A percentile compares a stretch with the other conserved stretches of the same genome.
Conservation (phyloP, 2,329 filamentous ascomycete genomes). For the Elsinoe australis region DNA sequence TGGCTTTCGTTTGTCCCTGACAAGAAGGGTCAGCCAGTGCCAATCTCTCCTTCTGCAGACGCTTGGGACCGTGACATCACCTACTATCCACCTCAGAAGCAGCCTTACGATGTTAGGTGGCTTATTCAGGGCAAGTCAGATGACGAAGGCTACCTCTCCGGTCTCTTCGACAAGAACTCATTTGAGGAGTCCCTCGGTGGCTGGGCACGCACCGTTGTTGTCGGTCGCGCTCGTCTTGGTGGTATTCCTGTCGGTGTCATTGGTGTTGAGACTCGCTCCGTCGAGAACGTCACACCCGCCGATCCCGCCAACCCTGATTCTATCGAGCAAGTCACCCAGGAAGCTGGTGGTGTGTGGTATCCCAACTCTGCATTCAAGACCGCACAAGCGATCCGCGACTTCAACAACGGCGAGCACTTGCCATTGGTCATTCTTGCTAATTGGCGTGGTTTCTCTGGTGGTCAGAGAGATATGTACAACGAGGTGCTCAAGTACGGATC, state of each 20-base stretch:
- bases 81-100: conserved; percentile 72
- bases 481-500: conserved; percentile 99
- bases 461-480: conserved; percentile 99
- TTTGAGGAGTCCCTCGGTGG: conserved; percentile 95
- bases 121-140: conserved; percentile 84
- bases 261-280: conserved; percentile 86
- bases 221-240: conserved; percentile 89
- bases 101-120: conserved; percentile 87
- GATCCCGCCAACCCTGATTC: conserved; percentile 98
- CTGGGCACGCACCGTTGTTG: conserved; percentile 94
- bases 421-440: conserved; percentile 99
- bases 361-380: conserved; percentile 99
- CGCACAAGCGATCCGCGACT: conserved; percentile 95
- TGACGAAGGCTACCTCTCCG: conserved; percentile 75
- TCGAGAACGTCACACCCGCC: conserved; percentile 94
- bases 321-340: conserved; percentile 86
- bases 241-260: conserved; percentile 99
- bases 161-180: conserved; percentile 92
- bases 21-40: conserved; percentile 85
- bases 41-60: conserved; percentile 80
- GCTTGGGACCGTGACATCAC: conserved; percentile 87
- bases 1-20: conserved; percentile 98
- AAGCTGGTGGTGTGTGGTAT: conserved; percentile 99
- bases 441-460: conserved; percentile 99
- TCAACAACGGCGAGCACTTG: conserved; percentile 97